Conservation (phyloP, 352 stramenopile species). For the Globisporangium middletonii region DNA sequence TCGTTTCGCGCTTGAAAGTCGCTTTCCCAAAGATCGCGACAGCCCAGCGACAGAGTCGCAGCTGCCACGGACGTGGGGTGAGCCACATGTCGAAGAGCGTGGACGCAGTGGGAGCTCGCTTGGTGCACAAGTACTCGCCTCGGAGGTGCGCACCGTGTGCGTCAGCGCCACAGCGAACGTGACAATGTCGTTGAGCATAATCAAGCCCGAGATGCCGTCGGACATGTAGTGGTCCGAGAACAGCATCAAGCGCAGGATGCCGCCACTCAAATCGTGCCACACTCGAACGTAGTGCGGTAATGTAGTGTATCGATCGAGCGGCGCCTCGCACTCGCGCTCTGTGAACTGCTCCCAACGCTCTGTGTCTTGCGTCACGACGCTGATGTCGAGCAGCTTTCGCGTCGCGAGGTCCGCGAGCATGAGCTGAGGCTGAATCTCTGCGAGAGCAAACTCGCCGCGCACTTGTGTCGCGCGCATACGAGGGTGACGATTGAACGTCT, state of each 20-base stretch:
- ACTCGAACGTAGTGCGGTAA: constrained; percentile 15
- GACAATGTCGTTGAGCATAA: constrained; percentile 30
- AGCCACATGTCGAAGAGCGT: constrained; percentile 26
- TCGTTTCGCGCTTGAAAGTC: constrained; percentile 14
- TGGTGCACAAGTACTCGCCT: too few species aligned
- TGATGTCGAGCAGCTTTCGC: too few species aligned
- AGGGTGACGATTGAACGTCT: constrained; percentile 38
- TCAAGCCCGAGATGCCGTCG: constrained; percentile 18
- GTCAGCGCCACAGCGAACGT: constrained; percentile 1
- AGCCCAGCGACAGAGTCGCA: constrained; percentile 15
- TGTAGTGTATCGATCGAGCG: constrained; percentile 8
- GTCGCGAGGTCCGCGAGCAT: too few species aligned
- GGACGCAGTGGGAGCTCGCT: constrained; percentile 15
- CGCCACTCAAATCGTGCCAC: constrained; percentile 13
- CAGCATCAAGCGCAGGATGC: constrained; percentile 28
- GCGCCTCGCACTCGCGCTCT: neutral
- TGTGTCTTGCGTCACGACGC: constrained; percentile 1
- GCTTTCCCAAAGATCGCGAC: constrained; percentile 10
- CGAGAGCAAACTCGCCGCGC: constrained; percentile 8
- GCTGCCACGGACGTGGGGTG: constrained; percentile 14
- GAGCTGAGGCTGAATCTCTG: too few species aligned
- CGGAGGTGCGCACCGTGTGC: too few species aligned
- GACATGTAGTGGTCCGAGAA: constrained; percentile 28
- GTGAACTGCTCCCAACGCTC: too few species aligned
- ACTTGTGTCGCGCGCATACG: constrained; percentile 32